These are phyloP conservation scores for Trapa bicornis DNA, from an alignment of 345 rosid genomes.

Conservation along the genomic window DNA sequence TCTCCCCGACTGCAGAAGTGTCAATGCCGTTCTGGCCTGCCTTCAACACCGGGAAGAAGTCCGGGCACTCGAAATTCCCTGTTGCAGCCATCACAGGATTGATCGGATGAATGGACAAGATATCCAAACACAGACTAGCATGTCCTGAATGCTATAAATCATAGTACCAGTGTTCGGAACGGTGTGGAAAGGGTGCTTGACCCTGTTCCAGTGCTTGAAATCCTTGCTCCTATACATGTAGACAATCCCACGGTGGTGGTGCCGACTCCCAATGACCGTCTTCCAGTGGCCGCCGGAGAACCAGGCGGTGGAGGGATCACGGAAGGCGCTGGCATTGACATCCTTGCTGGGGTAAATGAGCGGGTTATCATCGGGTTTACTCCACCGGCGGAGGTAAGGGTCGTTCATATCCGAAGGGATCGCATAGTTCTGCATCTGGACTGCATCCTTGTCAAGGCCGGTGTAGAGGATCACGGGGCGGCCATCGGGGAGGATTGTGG, in stretches of 20 bases:
- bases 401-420: slow-evolving; percentile 58
- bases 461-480: slow-evolving; percentile 67
- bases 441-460: slow-evolving; percentile 34
- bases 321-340: slow-evolving; percentile 63
- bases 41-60: slow-evolving; percentile 34
- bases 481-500: slow-evolving; percentile 48
- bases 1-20: slow-evolving; percentile 10
- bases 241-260: slow-evolving; percentile 46
- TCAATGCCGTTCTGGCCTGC: slow-evolving; percentile 41
- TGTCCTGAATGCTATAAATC: neutral
- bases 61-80: neutral
- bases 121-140: too few relatives aligned
- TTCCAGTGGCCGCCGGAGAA: slow-evolving; percentile 48
- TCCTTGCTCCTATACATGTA: slow-evolving; percentile 55
- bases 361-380: slow-evolving; percentile 69
- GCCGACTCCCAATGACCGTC: slow-evolving; percentile 37
- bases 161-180: slow-evolving; percentile 30
- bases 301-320: slow-evolving; percentile 96
- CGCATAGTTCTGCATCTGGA: slow-evolving; percentile 64
- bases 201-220: slow-evolving; percentile 52
- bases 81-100: neutral
- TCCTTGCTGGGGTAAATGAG: slow-evolving; percentile 25
- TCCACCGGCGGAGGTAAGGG: slow-evolving; percentile 65
- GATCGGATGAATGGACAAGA: neutral
- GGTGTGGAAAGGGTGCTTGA: slow-evolving; percentile 57